Conservation (phyloP, 2,329 filamentous ascomycete species). For the Penicillium sp. region DNA sequence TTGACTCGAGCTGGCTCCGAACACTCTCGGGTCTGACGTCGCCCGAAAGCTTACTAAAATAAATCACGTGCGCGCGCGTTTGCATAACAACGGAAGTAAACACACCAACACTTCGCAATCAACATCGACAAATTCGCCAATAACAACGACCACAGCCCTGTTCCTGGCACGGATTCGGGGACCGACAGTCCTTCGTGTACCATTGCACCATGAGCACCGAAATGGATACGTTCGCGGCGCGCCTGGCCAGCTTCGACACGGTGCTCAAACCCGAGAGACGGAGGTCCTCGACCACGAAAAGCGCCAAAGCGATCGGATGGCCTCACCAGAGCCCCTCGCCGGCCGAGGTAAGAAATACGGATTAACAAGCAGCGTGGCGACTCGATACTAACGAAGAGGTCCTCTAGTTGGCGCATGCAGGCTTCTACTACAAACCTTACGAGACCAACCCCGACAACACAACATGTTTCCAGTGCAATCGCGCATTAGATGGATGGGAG, state of each 20-base stretch:
- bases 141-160: constrained; percentile 2
- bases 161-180: not conserved
- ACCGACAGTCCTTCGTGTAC: not conserved
- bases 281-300: constrained; percentile 63
- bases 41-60: constrained; percentile 8
- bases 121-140: constrained; percentile 10
- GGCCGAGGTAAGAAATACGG: constrained; percentile 55
- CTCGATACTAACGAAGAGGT: not conserved
- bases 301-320: constrained; percentile 64
- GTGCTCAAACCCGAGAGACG: constrained; percentile 63
- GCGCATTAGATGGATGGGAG: constrained; percentile 89
- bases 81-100: constrained; percentile 23
- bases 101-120: constrained; percentile 18
- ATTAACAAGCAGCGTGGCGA: not conserved
- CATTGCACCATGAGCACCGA: constrained; percentile 30
- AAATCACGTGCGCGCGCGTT: constrained; percentile 21
- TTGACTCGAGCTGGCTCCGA: constrained; percentile 8
- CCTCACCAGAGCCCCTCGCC: constrained; percentile 69
- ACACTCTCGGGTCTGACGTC: constrained; percentile 16
- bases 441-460: constrained; percentile 79
- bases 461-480: constrained; percentile 81
- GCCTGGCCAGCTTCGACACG: constrained; percentile 75
- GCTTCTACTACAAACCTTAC: constrained; percentile 83
- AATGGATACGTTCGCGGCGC: constrained; percentile 68
- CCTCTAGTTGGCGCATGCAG: constrained; percentile 76